Conservation (phyloP, 108 stramenopile species). For the Epipyxis sp. region DNA sequence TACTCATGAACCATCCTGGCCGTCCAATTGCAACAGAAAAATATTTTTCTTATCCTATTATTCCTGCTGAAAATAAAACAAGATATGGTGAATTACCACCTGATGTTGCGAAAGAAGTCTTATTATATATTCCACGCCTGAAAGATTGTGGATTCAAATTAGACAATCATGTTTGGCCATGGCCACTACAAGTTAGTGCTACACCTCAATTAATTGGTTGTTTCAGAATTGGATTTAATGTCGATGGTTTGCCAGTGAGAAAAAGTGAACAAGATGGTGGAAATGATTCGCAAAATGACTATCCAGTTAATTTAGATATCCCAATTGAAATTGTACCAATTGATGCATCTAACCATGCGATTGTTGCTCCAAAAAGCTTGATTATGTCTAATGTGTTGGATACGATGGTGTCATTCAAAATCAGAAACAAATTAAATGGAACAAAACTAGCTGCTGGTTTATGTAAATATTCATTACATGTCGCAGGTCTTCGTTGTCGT, state of each 20-base stretch:
- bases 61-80: constrained; percentile 1
- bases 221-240: background rate
- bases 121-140: background rate
- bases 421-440: background rate
- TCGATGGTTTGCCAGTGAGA: background rate
- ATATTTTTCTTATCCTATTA: background rate
- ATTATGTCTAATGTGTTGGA: background rate
- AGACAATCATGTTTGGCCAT: background rate
- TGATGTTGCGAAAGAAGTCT: background rate
- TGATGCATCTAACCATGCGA: background rate
- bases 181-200: background rate
- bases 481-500: background rate
- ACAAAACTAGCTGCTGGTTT: background rate
- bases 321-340: background rate
- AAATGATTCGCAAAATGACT: background rate
- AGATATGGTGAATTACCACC: background rate
- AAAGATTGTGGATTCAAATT: background rate
- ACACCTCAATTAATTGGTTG: background rate
- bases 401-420: background rate
- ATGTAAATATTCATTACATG: background rate
- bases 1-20: background rate
- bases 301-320: background rate
- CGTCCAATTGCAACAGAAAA: background rate
- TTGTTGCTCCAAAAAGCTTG: background rate
- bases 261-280: background rate